Evolutionary conservation across 2,329 filamentous ascomycete genomes (phyloP), one percentile per base, ranked within the genome.

Genomic region (Curvularia spicifera): DNA sequence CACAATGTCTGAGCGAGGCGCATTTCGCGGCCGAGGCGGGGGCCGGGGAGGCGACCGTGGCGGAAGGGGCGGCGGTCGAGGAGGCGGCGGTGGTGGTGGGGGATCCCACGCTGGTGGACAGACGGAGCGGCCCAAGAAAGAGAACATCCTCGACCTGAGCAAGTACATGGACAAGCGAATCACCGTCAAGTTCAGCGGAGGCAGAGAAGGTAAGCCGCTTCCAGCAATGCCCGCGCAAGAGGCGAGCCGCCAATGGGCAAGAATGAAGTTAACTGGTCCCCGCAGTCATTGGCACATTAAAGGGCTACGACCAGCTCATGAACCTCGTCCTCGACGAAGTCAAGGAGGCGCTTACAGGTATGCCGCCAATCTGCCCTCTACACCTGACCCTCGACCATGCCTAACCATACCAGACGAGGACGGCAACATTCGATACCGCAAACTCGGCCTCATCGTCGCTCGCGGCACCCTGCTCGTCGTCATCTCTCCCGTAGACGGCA

Each of bases 81-180:
- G 80, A 29, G 44, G 26, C 9, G 29, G 10, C 10, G 9, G 29
- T 35, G 33, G 33, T n/a, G 44, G 78, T 42, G 78, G 80, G 28
- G 71, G 75, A 15, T 78, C 78, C 26, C 70, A 73, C 22, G 67
- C 65, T 35, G 70, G 67, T 53, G 70, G 58, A 15, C 65, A 64
- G 57, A 60, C 65, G 8, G 91, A 96, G 79, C 87, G 89, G 70
- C 91, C 93, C 60, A 97, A 97, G 87, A 98, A 98, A 84, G 95
- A 99, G 80, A 98, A 97, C 78, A 99, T 99, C 71, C 86, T 99
- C 53, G 94, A 99, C 75, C 79, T 99, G 71, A 87, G 84, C 75
- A 97, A 97, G 81, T 99, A 98, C 79, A 93, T 97, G 90, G 93
- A 99, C 79, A 96, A 97, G 85, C 85, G 90, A 74, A 92, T 99